Evolutionary conservation across 1,139 yeast species (phyloP).

Genomic region (Blastobotrys persicus): DNA sequence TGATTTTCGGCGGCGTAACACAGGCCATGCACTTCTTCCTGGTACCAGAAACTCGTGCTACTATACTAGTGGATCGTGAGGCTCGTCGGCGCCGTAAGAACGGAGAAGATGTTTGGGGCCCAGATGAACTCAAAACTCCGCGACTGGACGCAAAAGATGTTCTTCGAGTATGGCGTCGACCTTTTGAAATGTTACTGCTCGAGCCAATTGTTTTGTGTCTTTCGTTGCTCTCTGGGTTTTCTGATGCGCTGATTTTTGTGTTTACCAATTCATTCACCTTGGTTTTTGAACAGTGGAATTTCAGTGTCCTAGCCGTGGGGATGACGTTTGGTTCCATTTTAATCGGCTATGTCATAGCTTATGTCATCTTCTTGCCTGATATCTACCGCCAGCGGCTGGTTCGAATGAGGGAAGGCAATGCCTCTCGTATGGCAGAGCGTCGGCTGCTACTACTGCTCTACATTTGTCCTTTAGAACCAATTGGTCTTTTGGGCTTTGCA

Average conservation of each 20-base stretch:
- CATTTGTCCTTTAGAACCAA: constrained; percentile 39
- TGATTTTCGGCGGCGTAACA: constrained; percentile 40
- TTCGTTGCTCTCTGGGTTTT: constrained; percentile 42
- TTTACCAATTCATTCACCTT: constrained; percentile 41
- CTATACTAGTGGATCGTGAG: constrained; percentile 38
- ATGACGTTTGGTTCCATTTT: constrained; percentile 38
- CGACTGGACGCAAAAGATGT: constrained; percentile 32
- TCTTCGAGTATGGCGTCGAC: constrained; percentile 38
- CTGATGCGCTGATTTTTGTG: constrained; percentile 43
- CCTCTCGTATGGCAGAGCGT: background rate
- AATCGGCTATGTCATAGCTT: constrained; percentile 40
- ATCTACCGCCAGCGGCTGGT: constrained; percentile 26
- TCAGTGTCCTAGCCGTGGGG: constrained; percentile 35
- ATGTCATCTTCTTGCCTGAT: constrained; percentile 30
- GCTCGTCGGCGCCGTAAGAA: constrained; percentile 39
- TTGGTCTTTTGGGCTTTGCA: constrained; percentile 43
- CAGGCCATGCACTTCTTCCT: constrained; percentile 37
- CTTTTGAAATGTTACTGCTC: constrained; percentile 41
- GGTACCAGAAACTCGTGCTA: constrained; percentile 40
- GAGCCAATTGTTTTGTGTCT: constrained; percentile 43
- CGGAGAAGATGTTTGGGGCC: constrained; percentile 40
- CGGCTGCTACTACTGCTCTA: constrained; percentile 5
- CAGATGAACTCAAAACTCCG: constrained; percentile 29
- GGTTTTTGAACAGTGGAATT: constrained; percentile 34
- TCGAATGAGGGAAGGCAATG: background rate